phyloP scores from a whole-genome alignment of 1,284 basidiomycete species.

The Trametes sp. region DNA sequence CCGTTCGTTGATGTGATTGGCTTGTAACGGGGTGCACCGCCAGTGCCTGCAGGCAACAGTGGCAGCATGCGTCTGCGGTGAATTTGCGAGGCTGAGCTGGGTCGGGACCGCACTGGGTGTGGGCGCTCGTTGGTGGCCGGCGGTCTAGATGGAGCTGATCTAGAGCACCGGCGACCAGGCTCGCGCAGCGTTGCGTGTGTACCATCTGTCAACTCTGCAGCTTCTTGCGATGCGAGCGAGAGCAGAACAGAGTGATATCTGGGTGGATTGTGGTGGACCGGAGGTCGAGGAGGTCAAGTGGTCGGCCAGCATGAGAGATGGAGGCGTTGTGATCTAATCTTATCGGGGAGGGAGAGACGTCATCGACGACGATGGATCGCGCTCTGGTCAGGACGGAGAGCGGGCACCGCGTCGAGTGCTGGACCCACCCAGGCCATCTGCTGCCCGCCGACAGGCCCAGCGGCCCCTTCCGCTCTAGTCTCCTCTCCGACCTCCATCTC shows the following conservation, averaged over 20 bases:
- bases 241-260: background rate
- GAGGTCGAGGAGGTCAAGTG: constrained; percentile 1
- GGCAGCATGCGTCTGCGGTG: background rate
- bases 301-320: background rate
- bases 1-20: background rate
- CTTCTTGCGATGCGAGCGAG: background rate
- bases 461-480: constrained; percentile 18
- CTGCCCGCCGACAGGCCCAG: background rate
- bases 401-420: constrained; percentile 12
- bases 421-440: constrained; percentile 18
- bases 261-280: background rate
- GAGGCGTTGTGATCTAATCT: constrained; percentile 25
- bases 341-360: constrained; percentile 1
- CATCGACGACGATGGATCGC: background rate
- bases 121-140: constrained; percentile 4
- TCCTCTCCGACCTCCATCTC: background rate
- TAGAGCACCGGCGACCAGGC: background rate
- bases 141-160: background rate
- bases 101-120: constrained; percentile 9
- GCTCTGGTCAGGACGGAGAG: background rate
- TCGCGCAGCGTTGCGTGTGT: background rate
- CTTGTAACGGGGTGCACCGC: background rate
- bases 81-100: background rate
- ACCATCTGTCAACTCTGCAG: background rate
- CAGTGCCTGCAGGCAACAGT: background rate